Base-by-base conservation (phyloP, 768 basidiomycete species). In the Amanita brunnescens region DNA sequence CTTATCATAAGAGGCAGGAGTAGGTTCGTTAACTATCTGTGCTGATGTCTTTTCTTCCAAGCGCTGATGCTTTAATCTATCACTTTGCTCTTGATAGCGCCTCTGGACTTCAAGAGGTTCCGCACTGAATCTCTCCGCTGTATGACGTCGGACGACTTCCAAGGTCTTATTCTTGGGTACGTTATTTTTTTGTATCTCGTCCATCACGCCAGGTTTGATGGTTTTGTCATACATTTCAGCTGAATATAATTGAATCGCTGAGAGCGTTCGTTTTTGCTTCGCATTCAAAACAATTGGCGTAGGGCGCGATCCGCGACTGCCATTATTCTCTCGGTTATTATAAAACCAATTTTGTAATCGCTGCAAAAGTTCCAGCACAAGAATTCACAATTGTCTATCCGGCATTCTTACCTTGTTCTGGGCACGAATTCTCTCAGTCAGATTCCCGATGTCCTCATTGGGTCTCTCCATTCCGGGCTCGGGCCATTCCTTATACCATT, bases 91-190 rank as follows among this genome's bases (percentile, higher is more conserved):
- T 30, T 29, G 26, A 16, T 5, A 45, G 12, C 14, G 34, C 40
- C 29, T 24, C 24, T 43, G 45, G 14, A 54, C 54, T 12, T 54
- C 54, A 23, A 30, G 32, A 26, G 54, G 34, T 43, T 54, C 54
- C 1, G 30, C 37, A 1, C 2, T 32, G 41, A 50, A 54, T 7
- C 30, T 49, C 38, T 44, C 42, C 26, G 32, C 21, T 33, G 54
- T 41, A 29, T 26, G 33, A 13, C 35, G 40, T 9, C 18, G 12
- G 8, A 49, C 35, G 1, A 46, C 43, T 29, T 16, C n/a, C 21
- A 51, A 32, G 9, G 32, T 43, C 6, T 23, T 42, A 16, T 51
- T 30, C n/a, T 34, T 40, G 12, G 50, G 50, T 34, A 51, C 43
- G 41, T 29, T 51, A 21, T 51, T 51, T 20, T 32, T 24, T 43